phyloP scores from a whole-genome alignment of 768 basidiomycete genomes.

The Rhizopogon vinicolor region DNA sequence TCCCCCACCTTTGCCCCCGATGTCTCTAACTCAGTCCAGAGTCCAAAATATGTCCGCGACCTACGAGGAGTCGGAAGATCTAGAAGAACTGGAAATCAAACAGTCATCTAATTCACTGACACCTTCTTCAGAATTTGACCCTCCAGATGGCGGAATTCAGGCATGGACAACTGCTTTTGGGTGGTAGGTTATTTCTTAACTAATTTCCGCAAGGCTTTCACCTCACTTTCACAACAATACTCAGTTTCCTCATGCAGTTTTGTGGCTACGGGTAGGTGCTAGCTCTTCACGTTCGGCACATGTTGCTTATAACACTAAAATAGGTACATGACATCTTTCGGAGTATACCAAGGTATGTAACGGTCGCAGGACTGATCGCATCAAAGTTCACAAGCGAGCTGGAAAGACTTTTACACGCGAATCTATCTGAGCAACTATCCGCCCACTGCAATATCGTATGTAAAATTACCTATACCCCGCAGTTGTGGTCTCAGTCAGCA shows the following conservation, averaged over 20 bases:
- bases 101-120: too few relatives aligned
- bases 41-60: too few relatives aligned
- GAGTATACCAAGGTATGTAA: slow-evolving; percentile 25
- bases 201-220: not conserved
- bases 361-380: too few relatives aligned
- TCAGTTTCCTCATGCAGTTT: slow-evolving; percentile 25
- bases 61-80: too few relatives aligned
- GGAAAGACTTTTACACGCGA: slow-evolving; percentile 32
- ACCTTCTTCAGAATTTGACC: too few relatives aligned
- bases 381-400: too few relatives aligned
- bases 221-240: not conserved
- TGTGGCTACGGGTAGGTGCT: slow-evolving; percentile 27
- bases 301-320: too few relatives aligned
- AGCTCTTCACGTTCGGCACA: too few relatives aligned
- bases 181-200: slow-evolving; percentile 6
- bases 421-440: slow-evolving; percentile 28
- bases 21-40: too few relatives aligned
- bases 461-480: not conserved
- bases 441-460: slow-evolving; percentile 32
- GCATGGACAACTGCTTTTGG: slow-evolving; percentile 22
- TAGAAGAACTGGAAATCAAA: too few relatives aligned
- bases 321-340: slow-evolving; percentile 22
- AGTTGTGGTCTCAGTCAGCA: too few relatives aligned
- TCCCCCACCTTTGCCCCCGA: too few relatives aligned
- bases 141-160: slow-evolving; percentile 19